Conservation (phyloP, 768 basidiomycete species). For the Macrolepiota albuminosa region DNA sequence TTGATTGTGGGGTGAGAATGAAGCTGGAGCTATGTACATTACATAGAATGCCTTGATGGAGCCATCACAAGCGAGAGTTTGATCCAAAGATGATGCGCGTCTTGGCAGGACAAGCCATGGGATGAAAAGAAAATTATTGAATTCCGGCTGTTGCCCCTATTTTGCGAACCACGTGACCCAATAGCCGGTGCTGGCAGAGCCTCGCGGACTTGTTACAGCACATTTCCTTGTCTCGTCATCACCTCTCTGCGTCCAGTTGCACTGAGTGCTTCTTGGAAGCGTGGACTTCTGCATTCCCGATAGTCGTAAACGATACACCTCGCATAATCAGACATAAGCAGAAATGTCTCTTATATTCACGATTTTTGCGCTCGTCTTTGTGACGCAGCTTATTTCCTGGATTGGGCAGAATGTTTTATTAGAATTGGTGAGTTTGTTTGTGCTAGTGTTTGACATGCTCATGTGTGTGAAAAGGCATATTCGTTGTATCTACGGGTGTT, state of each 20-base stretch:
- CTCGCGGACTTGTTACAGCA: constrained; percentile 5
- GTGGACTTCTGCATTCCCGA: constrained; percentile 3
- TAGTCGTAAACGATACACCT: constrained; percentile 6
- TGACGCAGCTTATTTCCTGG: constrained; percentile 85
- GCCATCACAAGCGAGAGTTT: too few relatives aligned
- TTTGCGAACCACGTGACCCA: background rate
- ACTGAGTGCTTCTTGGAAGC: constrained; percentile 12
- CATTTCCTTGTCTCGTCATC: constrained; percentile 17
- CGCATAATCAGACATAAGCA: constrained; percentile 7
- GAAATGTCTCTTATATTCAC: constrained; percentile 76
- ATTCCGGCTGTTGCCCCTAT: background rate
- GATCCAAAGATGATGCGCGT: background rate
- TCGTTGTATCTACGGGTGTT: constrained; percentile 63
- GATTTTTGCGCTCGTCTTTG: constrained; percentile 77
- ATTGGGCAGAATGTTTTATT: constrained; percentile 82
- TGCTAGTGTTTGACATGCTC: background rate
- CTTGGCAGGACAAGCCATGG: background rate
- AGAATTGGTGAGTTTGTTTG: constrained; percentile 60
- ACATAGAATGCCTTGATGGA: too few relatives aligned
- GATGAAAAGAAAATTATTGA: background rate
- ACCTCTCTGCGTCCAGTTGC: constrained; percentile 9
- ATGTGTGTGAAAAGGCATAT: constrained; percentile 53
- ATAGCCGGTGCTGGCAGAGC: background rate
- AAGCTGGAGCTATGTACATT: background rate
- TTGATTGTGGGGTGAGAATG: background rate